These are phyloP conservation scores for Rhizopus microsporus DNA, from an alignment of 371 early-diverging fungal species.

Conservation along the genomic window DNA sequence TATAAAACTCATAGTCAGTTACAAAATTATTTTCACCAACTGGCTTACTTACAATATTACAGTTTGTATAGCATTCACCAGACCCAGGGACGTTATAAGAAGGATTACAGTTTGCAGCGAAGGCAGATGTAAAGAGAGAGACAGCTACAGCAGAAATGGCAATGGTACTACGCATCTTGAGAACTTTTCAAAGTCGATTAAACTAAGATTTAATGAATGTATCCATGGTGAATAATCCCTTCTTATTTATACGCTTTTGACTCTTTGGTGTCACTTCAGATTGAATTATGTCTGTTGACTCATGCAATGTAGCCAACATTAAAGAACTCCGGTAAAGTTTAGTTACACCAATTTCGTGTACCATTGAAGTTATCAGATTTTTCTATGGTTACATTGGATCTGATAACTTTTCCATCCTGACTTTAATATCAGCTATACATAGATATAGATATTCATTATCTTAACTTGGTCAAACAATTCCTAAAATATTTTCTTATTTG, in stretches of 20 bases:
- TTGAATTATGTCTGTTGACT: too few species aligned
- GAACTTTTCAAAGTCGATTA: not conserved
- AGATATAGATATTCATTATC: too few species aligned
- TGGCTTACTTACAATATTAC: slow-evolving; percentile 26
- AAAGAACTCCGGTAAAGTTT: not conserved
- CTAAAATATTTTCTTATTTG: too few species aligned
- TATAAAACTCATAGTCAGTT: slow-evolving; percentile 2
- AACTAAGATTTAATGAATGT: not conserved
- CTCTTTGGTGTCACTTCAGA: too few species aligned
- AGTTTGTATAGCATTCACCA: slow-evolving; percentile 20
- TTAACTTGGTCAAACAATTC: too few species aligned
- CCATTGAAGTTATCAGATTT: slow-evolving; percentile 3
- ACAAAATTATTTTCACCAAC: not conserved
- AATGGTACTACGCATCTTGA: slow-evolving; percentile 18
- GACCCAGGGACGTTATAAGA: slow-evolving; percentile 23
- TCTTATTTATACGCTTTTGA: not conserved
- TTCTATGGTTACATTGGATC: not conserved
- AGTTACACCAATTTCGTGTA: slow-evolving; percentile 1
- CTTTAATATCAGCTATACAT: not conserved
- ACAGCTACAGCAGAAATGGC: slow-evolving; percentile 21
- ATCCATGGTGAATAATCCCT: not conserved
- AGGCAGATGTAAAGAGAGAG: slow-evolving; percentile 12
- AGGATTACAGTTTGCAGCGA: slow-evolving; percentile 30
- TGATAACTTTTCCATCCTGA: not conserved
- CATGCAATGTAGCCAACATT: not conserved